phyloP scores from a whole-genome alignment of 768 basidiomycete species.

The Trametes gibbosa region DNA sequence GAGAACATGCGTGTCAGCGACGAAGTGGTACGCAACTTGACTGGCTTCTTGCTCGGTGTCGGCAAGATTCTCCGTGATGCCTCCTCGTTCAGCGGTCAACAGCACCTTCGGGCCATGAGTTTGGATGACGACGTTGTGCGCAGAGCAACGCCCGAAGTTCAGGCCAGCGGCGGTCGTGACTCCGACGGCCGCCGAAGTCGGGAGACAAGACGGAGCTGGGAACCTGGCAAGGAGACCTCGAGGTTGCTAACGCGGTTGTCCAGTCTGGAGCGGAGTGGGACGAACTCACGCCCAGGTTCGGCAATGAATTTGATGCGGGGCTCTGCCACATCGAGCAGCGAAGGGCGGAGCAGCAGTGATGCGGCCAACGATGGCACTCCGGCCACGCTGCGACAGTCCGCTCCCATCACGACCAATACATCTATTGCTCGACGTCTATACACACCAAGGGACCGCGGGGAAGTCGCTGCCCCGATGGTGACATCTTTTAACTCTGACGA shows the following conservation, averaged over 20 bases:
- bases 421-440: conserved; percentile 51
- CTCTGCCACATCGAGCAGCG: conserved; percentile 31
- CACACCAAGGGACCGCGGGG: conserved; percentile 53
- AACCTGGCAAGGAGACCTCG: conserved; percentile 28
- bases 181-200: conserved; percentile 57
- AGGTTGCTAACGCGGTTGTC: conserved; percentile 29
- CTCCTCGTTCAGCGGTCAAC: conserved; percentile 29
- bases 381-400: conserved; percentile 18
- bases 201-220: conserved; percentile 48
- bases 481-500: conserved; percentile 24
- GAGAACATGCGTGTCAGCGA: conserved; percentile 73
- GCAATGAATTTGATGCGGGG: conserved; percentile 18
- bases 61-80: conserved; percentile 68
- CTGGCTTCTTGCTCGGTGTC: conserved; percentile 71
- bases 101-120: conserved; percentile 52
- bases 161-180: conserved; percentile 42
- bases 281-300: conserved; percentile 17
- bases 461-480: conserved; percentile 14
- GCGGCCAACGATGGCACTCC: conserved; percentile 23
- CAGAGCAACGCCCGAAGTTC: conserved; percentile 34
- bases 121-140: conserved; percentile 48
- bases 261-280: conserved; percentile 22
- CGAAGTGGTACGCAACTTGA: conserved; percentile 74
- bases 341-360: conserved; percentile 24
- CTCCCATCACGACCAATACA: conserved; percentile 22